Conservation (phyloP, 2,329 filamentous ascomycete genomes). For the Zelopaecilomyces penicillatus region DNA sequence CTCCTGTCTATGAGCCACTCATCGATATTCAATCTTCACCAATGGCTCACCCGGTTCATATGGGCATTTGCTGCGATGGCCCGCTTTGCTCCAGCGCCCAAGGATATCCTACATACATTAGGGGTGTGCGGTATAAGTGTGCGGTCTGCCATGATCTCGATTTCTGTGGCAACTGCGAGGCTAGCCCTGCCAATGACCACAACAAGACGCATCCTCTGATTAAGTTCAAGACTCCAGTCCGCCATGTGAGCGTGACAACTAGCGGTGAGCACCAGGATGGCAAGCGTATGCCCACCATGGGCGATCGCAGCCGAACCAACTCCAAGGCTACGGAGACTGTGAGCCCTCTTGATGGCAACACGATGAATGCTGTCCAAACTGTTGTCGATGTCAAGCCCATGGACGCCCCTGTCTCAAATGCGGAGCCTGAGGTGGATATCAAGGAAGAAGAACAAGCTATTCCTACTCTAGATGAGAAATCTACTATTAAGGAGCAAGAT, state of each 20-base stretch:
- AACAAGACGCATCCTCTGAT: slow-evolving; percentile 95
- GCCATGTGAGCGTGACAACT: slow-evolving; percentile 79
- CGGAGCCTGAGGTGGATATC: slow-evolving; percentile 18
- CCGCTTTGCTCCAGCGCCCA: slow-evolving; percentile 63
- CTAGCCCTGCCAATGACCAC: slow-evolving; percentile 72
- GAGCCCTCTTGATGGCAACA: slow-evolving; percentile 37
- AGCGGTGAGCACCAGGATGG: slow-evolving; percentile 67
- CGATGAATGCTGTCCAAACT: slow-evolving; percentile 54
- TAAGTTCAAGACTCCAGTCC: slow-evolving; percentile 91
- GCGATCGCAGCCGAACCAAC: slow-evolving; percentile 45
- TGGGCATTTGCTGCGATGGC: slow-evolving; percentile 90
- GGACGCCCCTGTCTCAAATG: slow-evolving; percentile 25
- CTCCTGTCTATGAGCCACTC: slow-evolving; percentile 72
- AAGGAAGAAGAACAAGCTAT: slow-evolving; percentile 18
- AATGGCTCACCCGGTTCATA: slow-evolving; percentile 46
- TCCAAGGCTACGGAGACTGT: slow-evolving; percentile 41
- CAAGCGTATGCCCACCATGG: slow-evolving; percentile 58
- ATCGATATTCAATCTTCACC: slow-evolving; percentile 13
- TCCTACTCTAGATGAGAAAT: slow-evolving; percentile 1
- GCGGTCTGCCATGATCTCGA: slow-evolving; percentile 91
- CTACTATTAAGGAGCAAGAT: slow-evolving; percentile 21
- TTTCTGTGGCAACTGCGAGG: slow-evolving; percentile 92
- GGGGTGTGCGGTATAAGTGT: slow-evolving; percentile 90
- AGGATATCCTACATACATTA: slow-evolving; percentile 61
- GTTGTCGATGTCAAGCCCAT: slow-evolving; percentile 63